A percentile compares a stretch with the other conserved stretches of the same genome.
These are phyloP conservation scores for Hyaloscypha hepaticicola DNA, from an alignment of 495 filamentous ascomycete genomes.

Conservation along the genomic window DNA sequence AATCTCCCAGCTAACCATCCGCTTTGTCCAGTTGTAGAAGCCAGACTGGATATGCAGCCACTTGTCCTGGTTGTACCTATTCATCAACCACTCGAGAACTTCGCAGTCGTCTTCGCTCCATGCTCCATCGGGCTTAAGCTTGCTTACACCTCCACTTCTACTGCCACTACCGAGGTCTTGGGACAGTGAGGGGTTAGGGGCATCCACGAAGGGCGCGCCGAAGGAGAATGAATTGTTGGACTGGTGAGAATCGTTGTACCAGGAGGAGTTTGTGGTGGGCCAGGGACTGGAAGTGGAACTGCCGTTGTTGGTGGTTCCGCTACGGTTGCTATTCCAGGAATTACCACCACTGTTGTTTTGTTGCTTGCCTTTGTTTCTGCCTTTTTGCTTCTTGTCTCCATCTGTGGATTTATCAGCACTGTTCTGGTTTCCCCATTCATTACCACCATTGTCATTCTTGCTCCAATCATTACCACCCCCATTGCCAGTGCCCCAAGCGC, in stretches of 20 bases:
- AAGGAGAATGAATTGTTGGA: not conserved
- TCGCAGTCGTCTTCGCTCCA: constrained; percentile 34
- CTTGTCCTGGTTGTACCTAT: constrained; percentile 29
- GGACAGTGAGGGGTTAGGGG: too few species aligned
- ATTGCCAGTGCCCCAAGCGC: not conserved
- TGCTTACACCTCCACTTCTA: not conserved
- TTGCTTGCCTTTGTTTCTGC: not conserved
- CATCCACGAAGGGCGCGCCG: too few species aligned
- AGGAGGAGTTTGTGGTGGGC: too few species aligned
- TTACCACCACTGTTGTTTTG: not conserved
- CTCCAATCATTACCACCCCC: not conserved
- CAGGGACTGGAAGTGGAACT: constrained; percentile 10
- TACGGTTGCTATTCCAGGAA: not conserved
- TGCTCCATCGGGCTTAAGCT: constrained; percentile 27
- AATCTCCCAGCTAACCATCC: constrained; percentile 33
- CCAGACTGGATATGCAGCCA: constrained; percentile 36
- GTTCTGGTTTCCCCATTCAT: not conserved
- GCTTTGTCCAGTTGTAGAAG: constrained; percentile 40
- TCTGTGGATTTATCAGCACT: not conserved
- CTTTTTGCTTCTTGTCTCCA: constrained; percentile 4
- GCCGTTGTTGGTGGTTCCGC: not conserved
- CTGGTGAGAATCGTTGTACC: not conserved
- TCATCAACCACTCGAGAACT: constrained; percentile 34
- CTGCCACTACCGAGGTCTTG: constrained; percentile 2
- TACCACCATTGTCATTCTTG: not conserved